Evolutionary conservation across 352 stramenopile genomes (phyloP).

Genomic region (Globisporangium alternatum): DNA sequence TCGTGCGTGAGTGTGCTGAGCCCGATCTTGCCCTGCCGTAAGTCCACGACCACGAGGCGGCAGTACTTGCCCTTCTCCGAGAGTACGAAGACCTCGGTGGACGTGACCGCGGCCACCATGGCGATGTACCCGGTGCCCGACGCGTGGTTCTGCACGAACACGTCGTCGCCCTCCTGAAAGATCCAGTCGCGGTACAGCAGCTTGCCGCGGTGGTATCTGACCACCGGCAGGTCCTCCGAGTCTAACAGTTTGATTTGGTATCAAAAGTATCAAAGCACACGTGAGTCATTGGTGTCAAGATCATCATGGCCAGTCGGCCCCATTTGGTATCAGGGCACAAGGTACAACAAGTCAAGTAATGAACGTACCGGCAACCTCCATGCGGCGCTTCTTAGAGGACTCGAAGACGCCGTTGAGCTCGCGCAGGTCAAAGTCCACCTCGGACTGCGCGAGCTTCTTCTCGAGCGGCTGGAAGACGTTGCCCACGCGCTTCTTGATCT

Average conservation of each 20-base stretch:
- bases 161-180: conserved; percentile 77
- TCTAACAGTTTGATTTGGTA: conserved; percentile 24
- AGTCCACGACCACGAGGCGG: conserved; percentile 71
- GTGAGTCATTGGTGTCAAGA: neutral
- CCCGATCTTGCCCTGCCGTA: conserved; percentile 59
- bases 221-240: conserved; percentile 35
- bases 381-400: conserved; percentile 64
- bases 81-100: conserved; percentile 72
- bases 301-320: neutral
- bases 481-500: conserved; percentile 67
- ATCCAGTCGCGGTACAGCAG: conserved; percentile 74
- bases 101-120: conserved; percentile 66
- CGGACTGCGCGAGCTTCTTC: conserved; percentile 64
- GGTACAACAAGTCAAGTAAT: conserved; percentile 2
- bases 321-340: neutral
- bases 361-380: conserved; percentile 30
- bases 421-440: conserved; percentile 70
- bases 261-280: neutral
- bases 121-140: conserved; percentile 57
- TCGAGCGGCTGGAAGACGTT: conserved; percentile 71
- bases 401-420: conserved; percentile 52
- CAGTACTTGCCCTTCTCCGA: conserved; percentile 80
- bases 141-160: conserved; percentile 66
- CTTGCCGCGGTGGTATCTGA: conserved; percentile 71
- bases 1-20: conserved; percentile 57